Evolutionary conservation across 1,284 basidiomycete species (phyloP), one percentile per base, ranked within the genome.

Genomic region (Rhodotorula sp.): DNA sequence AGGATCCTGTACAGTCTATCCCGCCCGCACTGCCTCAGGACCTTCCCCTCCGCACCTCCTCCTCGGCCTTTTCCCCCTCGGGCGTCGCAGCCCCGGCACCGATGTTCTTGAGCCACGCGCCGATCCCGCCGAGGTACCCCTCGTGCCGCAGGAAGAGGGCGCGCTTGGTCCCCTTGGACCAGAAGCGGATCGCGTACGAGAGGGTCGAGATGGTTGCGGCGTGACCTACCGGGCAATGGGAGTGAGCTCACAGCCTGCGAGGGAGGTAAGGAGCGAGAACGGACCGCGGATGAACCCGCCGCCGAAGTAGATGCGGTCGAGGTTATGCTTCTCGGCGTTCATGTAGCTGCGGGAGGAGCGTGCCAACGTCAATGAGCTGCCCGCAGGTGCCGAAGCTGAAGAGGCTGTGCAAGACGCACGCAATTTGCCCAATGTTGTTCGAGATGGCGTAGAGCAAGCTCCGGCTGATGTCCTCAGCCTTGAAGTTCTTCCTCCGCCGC

Each of bases 371-470:
- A 34, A 25, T 23, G 7, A 7, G 9, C 3, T 12, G 48, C 48
- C 19, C 48, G 19, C 19, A 48, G 48, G 19, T 48, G 14, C 48
- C 14, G 13, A 14, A 48, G 54, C 61, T 48, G 58, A 12, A 17
- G n/a, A 14, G 34, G 34, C 34, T 34, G 34, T 34, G 34, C 34
- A 34, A 34, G n/a, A 90, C 92, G 82, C 82, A 96, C 92, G 97
- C 97, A 84, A 99, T 98, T 82, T 99, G 97, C 9, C 97, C 97
- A 78, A 99, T 99, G 82, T 99, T 99, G 84, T 99, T 99, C 77
- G 92, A 94, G 72, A 99, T 89, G 23, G 95, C 96, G 82, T 98
- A 99, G 45, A 99, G 85, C 79, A 99, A 83, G 67, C 70, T 72
- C 46, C 70, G 16, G 27, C 63, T 66, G 55, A 99, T 96, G 81